phyloP scores from a whole-genome alignment of 352 stramenopile genomes.

The Thalassiosira livingstoniorum region DNA sequence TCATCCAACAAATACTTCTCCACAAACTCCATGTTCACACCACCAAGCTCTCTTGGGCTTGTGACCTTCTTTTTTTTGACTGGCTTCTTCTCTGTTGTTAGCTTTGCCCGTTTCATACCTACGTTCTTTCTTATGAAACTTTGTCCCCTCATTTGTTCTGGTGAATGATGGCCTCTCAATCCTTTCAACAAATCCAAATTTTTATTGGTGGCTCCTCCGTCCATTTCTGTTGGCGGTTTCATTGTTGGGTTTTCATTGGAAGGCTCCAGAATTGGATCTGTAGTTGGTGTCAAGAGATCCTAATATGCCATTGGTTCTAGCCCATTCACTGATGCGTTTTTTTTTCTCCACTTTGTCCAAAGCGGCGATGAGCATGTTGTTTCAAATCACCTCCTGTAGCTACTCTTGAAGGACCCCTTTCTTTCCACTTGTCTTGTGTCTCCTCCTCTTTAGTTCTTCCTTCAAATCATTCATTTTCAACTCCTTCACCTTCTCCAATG shows the following conservation, averaged over 20 bases:
- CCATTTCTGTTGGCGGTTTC: not conserved
- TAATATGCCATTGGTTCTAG: too few species aligned
- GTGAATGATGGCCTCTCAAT: not conserved
- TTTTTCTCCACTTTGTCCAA: not conserved
- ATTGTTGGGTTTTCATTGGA: not conserved
- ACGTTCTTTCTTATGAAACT: not conserved
- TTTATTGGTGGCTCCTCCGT: not conserved
- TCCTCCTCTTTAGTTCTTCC: not conserved
- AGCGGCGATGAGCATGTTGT: not conserved
- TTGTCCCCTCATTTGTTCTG: not conserved
- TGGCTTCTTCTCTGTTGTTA: not conserved
- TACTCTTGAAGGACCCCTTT: not conserved
- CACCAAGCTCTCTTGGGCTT: not conserved
- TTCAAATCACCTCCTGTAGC: not conserved
- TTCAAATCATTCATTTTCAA: not conserved
- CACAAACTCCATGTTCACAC: not conserved
- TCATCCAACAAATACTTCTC: conserved; percentile 17
- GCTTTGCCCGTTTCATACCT: not conserved
- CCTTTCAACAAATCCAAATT: not conserved
- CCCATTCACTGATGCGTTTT: not conserved
- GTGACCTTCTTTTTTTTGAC: not conserved
- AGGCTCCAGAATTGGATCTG: not conserved
- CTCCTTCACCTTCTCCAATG: not conserved
- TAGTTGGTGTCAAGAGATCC: not conserved
- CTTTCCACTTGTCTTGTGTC: not conserved